Percentiles rank a stretch among this genome's conserved stretches.
phyloP scores from a whole-genome alignment of 2,329 filamentous ascomycete species.

The Penicillium thymicola region DNA sequence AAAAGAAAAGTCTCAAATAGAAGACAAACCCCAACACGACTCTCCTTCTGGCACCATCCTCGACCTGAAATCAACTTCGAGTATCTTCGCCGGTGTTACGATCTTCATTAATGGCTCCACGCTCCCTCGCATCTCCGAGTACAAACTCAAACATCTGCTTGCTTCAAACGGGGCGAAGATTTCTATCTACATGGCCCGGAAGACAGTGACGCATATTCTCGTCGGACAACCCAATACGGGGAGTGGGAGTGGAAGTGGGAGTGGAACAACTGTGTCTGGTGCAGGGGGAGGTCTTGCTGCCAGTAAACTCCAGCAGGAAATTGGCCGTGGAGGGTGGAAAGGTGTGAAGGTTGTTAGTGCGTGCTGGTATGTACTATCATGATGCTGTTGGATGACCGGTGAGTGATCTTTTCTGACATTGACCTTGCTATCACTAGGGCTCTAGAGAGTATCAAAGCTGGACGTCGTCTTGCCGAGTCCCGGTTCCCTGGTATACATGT shows the following conservation, averaged over 20 bases:
- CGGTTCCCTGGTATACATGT: slow-evolving; percentile 65
- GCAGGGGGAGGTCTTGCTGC: slow-evolving; percentile 73
- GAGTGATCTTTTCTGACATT: slow-evolving; percentile 20
- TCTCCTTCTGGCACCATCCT: not conserved
- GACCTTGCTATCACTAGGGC: slow-evolving; percentile 52
- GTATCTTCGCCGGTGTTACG: slow-evolving; percentile 68
- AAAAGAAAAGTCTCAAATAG: not conserved
- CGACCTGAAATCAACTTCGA: slow-evolving; percentile 26
- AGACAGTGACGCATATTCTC: slow-evolving; percentile 81
- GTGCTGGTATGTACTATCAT: slow-evolving; percentile 62
- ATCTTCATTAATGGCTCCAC: slow-evolving; percentile 90
- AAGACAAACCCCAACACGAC: not conserved
- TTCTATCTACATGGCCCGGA: slow-evolving; percentile 67
- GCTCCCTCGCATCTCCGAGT: slow-evolving; percentile 75
- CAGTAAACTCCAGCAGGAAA: slow-evolving; percentile 78
- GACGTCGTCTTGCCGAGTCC: slow-evolving; percentile 70
- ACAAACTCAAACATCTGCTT: slow-evolving; percentile 77
- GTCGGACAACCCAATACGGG: slow-evolving; percentile 58
- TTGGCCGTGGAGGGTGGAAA: slow-evolving; percentile 62
- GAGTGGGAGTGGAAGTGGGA: slow-evolving; percentile 14
- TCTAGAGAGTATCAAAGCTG: slow-evolving; percentile 75
- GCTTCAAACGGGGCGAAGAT: slow-evolving; percentile 69
- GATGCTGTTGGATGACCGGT: slow-evolving; percentile 6
- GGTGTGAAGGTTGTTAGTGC: slow-evolving; percentile 75
- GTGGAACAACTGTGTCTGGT: slow-evolving; percentile 35